Evolutionary conservation across 2,329 filamentous ascomycete genomes (phyloP), one percentile per base, ranked within the genome.

Genomic region (Colletotrichum plurivorum): DNA sequence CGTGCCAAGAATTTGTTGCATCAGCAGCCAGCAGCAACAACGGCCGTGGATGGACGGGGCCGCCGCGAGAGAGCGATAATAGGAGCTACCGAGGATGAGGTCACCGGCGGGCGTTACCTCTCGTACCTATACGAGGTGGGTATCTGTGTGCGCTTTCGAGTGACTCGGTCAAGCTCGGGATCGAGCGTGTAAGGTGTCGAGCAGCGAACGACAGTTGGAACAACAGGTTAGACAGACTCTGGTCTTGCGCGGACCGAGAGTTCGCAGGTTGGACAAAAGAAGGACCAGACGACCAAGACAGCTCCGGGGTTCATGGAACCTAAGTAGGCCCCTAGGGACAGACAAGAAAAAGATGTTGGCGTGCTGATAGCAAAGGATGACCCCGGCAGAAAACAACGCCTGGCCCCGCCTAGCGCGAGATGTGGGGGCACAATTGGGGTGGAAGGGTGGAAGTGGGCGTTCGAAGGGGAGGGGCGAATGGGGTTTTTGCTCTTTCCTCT

Each of bases 301-400:
- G 61, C 61, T 59, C 65, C 55, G 66, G 66, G 66, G 66, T 55
- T 58, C 55, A 55, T 49, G 66, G 66, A 65, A 60, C 31, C 66
- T 69, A 66, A 66, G 66, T 69, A 69, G 52, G 60, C 27, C 41
- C 45, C 59, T 43, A 67, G 53, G 7, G 62, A 64, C 57, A 36
- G 36, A 69, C 52, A 36, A 39, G 66, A 59, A 51, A 65, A 69
- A 66, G 61, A 66, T 60, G 54, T 66, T 65, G 66, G 66, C 62
- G 62, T 60, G 27, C 61, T 69, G 62, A 69, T 69, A 69, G 55
- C 55, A 55, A 55, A 60, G 66, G 61, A 66, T 69, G 31, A 69
- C 59, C 61, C 66, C 60, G 60, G 61, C 61, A 55, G 63, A 20
- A 67, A 68, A 65, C 54, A 68, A 65, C 54, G 66, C 66, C 62